Evolutionary conservation across 83 land plant genomes (phyloP), one percentile per base, ranked within the genome.

Genomic region (Diphasiastrum complanatum): DNA sequence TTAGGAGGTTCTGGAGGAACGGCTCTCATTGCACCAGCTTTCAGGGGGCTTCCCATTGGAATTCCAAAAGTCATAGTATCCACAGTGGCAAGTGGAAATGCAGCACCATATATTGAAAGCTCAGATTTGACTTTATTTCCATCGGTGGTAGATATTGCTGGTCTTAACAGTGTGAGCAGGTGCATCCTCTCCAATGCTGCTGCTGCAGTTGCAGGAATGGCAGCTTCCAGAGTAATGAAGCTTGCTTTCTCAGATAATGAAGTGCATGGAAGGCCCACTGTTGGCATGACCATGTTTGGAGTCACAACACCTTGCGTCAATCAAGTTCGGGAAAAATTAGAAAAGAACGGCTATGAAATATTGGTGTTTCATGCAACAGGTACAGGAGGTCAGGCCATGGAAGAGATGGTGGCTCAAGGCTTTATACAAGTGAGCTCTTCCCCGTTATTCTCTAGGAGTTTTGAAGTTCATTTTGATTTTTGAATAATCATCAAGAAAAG

Each of bases 261-360:
- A 50, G 63, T 36, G 41, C 33, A 46, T 22, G 36, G 10, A 5
- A 28, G 30, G 38, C 45, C 56, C 2, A 83, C 84, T 18, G 84
- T 93, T n/a, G 99, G 84, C 2, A 64, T 93, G 51, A 93, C 99
- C 19, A 93, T 93, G 99, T 93, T 93, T 82, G 99, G 99, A 52
- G 89, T 93, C 47, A 93, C 99, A 8, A 93, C 99, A 8, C 88
- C 96, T 23, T 93, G 99, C 72, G 86, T 89, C 16, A 78, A 69
- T 81, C 75, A 79, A 49, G 89, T 85, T 22, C 79, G 78, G 60
- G 77, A 83, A 33, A 75, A 80, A 46, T 64, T 93, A 73, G 69
- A 38, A 27, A 52, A 68, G 41, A 80, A 85, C 77, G 99, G 99
- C 1, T 93, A 67, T 63, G 99, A 93, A 65, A 77, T 85, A 28